phyloP scores from a whole-genome alignment of 129 eudicot species.

The Flaveria ramosissima region DNA sequence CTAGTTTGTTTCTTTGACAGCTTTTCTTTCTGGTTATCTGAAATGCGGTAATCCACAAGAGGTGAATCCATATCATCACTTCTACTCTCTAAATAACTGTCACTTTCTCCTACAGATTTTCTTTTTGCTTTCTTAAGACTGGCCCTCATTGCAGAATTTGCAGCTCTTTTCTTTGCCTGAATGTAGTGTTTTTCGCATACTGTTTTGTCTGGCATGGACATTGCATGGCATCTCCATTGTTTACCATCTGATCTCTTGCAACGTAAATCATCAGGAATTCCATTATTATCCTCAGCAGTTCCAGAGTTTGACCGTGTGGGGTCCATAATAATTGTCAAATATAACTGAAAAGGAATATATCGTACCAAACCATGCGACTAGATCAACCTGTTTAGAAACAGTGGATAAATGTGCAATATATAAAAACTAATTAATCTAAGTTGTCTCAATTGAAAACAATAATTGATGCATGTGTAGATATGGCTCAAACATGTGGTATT shows the following conservation, averaged over 20 bases:
- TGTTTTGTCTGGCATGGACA: slow-evolving; percentile 99
- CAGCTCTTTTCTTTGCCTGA: slow-evolving; percentile 98
- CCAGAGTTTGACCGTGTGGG: slow-evolving; percentile 51
- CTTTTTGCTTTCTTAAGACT: slow-evolving; percentile 79
- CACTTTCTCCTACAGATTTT: slow-evolving; percentile 64
- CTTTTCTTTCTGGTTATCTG: slow-evolving; percentile 63
- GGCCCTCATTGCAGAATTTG: slow-evolving; percentile 93
- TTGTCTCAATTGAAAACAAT: background rate
- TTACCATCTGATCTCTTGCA: slow-evolving; percentile 98
- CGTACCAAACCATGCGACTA: slow-evolving; percentile 16
- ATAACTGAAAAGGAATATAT: slow-evolving; percentile 19
- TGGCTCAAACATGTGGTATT: background rate
- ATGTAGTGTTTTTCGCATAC: slow-evolving; percentile 96
- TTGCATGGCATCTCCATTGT: slow-evolving; percentile 98
- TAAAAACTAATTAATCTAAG: background rate
- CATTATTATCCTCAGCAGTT: slow-evolving; percentile 72
- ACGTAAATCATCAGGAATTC: slow-evolving; percentile 94
- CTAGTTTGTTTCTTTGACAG: slow-evolving; percentile 41
- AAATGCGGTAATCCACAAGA: slow-evolving; percentile 48
- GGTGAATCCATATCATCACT: slow-evolving; percentile 92
- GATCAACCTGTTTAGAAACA: slow-evolving; percentile 38
- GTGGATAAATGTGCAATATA: background rate
- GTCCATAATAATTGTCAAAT: slow-evolving; percentile 53
- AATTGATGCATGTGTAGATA: background rate
- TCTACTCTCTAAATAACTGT: slow-evolving; percentile 78